A percentile compares a stretch with the other conserved stretches of the same genome.
Conservation (phyloP, 768 basidiomycete species). For the Gymnopilus junonius region DNA sequence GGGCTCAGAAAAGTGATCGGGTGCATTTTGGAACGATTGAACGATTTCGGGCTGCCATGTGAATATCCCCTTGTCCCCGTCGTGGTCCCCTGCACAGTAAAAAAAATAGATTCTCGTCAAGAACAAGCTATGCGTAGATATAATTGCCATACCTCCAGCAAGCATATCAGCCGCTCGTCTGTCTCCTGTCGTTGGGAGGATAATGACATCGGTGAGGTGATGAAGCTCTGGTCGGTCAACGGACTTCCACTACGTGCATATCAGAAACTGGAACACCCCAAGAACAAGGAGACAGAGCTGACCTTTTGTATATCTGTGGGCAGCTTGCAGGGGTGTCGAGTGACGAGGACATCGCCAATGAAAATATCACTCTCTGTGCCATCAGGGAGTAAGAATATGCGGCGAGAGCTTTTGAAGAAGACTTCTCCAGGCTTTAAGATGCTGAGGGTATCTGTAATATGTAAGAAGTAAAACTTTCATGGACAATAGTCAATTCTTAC, state of each 20-base stretch:
- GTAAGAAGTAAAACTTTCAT: background rate
- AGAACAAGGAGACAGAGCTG: conserved; percentile 5
- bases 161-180: conserved; percentile 65
- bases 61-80: conserved; percentile 64
- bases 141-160: conserved; percentile 53
- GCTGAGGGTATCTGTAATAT: conserved; percentile 51
- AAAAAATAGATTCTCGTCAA: background rate
- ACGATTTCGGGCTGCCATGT: conserved; percentile 67
- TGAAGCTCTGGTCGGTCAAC: conserved; percentile 55
- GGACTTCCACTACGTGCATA: conserved; percentile 50
- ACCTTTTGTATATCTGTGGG: conserved; percentile 73
- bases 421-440: conserved; percentile 59
- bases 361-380: conserved; percentile 53
- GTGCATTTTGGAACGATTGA: conserved; percentile 54
- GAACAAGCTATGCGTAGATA: background rate
- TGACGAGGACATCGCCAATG: conserved; percentile 62
- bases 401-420: conserved; percentile 54
- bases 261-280: background rate
- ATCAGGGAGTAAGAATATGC: conserved; percentile 43
- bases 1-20: conserved; percentile 50
- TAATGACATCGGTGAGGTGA: conserved; percentile 59
- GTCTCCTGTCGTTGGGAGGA: conserved; percentile 54
- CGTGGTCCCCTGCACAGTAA: conserved; percentile 60
- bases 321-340: conserved; percentile 71
- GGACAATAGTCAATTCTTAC: conserved; percentile 27